Percentiles rank a stretch among this genome's conserved stretches.
Evolutionary conservation across 495 filamentous ascomycete genomes (phyloP).

Genomic region (Trichoderma asperelloides): DNA sequence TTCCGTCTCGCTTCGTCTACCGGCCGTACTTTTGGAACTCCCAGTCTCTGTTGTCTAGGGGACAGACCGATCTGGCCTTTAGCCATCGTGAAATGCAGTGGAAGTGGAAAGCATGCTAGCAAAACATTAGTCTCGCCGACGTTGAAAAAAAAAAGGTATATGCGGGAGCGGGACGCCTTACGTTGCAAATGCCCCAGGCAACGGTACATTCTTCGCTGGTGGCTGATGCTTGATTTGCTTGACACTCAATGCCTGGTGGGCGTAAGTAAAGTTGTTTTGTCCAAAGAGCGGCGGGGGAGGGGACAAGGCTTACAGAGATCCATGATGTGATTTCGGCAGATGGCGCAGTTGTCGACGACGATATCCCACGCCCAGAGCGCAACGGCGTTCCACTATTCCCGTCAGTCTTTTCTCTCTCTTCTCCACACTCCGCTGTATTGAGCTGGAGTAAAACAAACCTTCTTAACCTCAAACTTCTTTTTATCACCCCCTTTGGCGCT

Average conservation of each 20-base stretch:
- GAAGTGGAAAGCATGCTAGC: conserved; percentile 97
- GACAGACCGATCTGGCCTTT: conserved; percentile 98
- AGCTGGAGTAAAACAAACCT: conserved; percentile 45
- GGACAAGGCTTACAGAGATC: conserved; percentile 67
- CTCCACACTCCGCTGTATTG: neutral
- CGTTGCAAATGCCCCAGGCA: conserved; percentile 98
- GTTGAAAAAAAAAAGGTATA: neutral
- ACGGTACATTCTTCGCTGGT: conserved; percentile 98
- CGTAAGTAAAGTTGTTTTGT: conserved; percentile 11
- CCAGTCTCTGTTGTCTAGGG: conserved; percentile 97
- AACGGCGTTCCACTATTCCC: conserved; percentile 92
- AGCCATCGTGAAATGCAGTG: conserved; percentile 99
- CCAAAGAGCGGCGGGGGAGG: neutral
- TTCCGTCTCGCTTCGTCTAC: conserved; percentile 20
- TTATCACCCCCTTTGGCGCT: conserved; percentile 55
- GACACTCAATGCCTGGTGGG: conserved; percentile 82
- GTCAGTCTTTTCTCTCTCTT: neutral
- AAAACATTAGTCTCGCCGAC: conserved; percentile 13
- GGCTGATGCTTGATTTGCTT: conserved; percentile 97
- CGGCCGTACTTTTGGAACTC: conserved; percentile 98
- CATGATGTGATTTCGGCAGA: conserved; percentile 99
- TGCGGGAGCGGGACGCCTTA: conserved; percentile 33
- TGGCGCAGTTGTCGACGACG: conserved; percentile 98
- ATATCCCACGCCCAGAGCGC: conserved; percentile 99
- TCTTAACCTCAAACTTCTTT: conserved; percentile 97